Evolutionary conservation across 306 rosid species (phyloP).

Genomic region (Fagus crenata): DNA sequence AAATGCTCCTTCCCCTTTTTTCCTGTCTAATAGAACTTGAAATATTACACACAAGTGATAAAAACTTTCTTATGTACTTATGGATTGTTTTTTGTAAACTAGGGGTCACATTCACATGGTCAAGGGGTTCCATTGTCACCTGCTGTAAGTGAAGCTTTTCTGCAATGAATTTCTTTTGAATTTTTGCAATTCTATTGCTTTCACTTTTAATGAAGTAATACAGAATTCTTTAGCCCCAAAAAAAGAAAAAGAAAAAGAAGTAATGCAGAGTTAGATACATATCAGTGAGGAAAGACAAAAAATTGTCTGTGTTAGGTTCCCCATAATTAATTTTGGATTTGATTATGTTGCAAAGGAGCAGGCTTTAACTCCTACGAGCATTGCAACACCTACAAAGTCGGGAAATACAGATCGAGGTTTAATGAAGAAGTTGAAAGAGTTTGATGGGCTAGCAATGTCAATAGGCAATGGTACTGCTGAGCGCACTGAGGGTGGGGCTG

Average conservation of each 20-base stretch:
- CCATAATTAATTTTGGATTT: constrained; percentile 21
- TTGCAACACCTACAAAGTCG: constrained; percentile 74
- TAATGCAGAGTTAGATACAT: neutral
- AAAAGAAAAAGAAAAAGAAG: no score
- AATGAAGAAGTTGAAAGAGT: constrained; percentile 74
- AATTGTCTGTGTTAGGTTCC: neutral
- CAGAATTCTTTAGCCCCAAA: no score
- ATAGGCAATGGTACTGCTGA: constrained; percentile 71
- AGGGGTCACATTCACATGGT: constrained; percentile 70
- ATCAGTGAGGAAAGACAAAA: neutral
- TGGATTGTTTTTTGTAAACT: constrained; percentile 24
- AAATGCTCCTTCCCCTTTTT: constrained; percentile 5
- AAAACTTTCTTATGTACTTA: constrained; percentile 24
- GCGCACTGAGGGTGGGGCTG: constrained; percentile 62
- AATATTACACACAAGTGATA: constrained; percentile 2
- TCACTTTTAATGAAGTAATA: neutral
- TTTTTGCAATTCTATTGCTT: neutral
- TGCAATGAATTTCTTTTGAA: constrained; percentile 12
- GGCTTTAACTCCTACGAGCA: constrained; percentile 57
- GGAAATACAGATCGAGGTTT: constrained; percentile 75
- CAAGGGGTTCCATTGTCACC: constrained; percentile 74
- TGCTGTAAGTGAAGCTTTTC: constrained; percentile 54
- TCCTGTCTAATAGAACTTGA: neutral
- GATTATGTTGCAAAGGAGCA: constrained; percentile 42
- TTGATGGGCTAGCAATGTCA: constrained; percentile 95